Conservation (phyloP, 2,329 filamentous ascomycete species). For the Aspergillus sp. region DNA sequence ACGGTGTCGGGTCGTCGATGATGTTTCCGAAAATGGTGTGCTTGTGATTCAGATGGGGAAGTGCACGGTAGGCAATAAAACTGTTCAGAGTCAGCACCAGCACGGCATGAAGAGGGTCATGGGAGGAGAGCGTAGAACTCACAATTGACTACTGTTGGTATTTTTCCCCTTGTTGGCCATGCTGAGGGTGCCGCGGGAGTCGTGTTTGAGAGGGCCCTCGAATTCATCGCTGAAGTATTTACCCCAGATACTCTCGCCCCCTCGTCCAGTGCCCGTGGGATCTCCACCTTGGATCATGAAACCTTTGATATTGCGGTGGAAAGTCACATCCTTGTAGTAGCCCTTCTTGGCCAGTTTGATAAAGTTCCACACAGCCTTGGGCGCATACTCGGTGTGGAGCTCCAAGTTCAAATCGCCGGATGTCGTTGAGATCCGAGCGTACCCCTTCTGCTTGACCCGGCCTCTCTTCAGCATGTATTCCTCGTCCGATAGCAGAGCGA, state of each 20-base stretch:
- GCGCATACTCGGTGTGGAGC: conserved; percentile 85
- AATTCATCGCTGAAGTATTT: conserved; percentile 94
- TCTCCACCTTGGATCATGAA: conserved; percentile 99
- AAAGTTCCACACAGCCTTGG: conserved; percentile 96
- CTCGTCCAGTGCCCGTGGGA: conserved; percentile 85
- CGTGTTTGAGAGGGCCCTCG: conserved; percentile 83
- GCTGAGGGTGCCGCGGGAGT: conserved; percentile 73
- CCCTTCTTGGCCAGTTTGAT: conserved; percentile 82
- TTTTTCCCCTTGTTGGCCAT: conserved; percentile 99
- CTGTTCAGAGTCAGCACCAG: conserved; percentile 24
- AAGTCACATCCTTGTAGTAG: conserved; percentile 80
- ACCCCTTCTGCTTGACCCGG: conserved; percentile 85
- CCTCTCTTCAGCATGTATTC: conserved; percentile 95
- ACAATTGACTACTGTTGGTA: conserved; percentile 89
- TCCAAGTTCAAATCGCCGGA: conserved; percentile 84
- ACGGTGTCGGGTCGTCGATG: conserved; percentile 61
- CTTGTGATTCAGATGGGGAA: conserved; percentile 85
- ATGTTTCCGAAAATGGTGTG: conserved; percentile 95
- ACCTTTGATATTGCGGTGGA: conserved; percentile 90
- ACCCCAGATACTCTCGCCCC: conserved; percentile 89
- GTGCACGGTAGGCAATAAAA: conserved; percentile 86
- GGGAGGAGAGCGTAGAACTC: conserved; percentile 17
- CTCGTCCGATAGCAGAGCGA: conserved; percentile 85
- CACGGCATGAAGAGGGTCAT: background rate
- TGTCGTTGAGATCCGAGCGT: conserved; percentile 84